Percentiles rank a stretch among this genome's conserved stretches.
phyloP scores from a whole-genome alignment of 805 yeast species.

The Wickerhamiella nectarea region DNA sequence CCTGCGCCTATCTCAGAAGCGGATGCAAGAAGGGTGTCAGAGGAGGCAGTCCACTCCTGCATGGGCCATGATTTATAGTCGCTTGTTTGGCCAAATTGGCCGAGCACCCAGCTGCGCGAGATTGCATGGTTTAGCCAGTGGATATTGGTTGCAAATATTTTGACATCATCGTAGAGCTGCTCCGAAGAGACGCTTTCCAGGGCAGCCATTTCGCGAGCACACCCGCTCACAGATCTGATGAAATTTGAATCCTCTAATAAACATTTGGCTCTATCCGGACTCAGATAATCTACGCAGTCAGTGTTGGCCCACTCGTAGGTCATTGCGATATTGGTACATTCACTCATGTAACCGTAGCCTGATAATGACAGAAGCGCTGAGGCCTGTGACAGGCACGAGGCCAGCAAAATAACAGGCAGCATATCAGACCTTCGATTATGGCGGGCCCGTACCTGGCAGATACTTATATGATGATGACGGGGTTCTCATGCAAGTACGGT shows the following conservation, averaged over 20 bases:
- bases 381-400: background rate
- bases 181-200: background rate
- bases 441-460: no score
- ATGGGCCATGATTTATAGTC: background rate
- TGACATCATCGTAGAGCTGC: constrained; percentile 1
- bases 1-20: background rate
- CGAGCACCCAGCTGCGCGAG: background rate
- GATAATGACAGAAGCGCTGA: background rate
- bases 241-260: background rate
- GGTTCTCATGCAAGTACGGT: background rate
- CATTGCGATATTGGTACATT: constrained; percentile 2
- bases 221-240: background rate
- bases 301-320: background rate
- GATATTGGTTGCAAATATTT: background rate
- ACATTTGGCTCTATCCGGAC: constrained; percentile 8
- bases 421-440: no score
- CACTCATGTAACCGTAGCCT: constrained; percentile 2
- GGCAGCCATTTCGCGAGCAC: background rate
- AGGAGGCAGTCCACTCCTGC: background rate
- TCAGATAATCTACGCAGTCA: background rate
- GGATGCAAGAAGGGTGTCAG: background rate
- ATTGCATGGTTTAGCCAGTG: background rate
- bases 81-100: background rate
- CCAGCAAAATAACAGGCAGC: background rate
- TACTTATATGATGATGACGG: background rate